Base-by-base conservation (phyloP, 2,329 filamentous ascomycete species). In the Cercospora zeae-maydis region DNA sequence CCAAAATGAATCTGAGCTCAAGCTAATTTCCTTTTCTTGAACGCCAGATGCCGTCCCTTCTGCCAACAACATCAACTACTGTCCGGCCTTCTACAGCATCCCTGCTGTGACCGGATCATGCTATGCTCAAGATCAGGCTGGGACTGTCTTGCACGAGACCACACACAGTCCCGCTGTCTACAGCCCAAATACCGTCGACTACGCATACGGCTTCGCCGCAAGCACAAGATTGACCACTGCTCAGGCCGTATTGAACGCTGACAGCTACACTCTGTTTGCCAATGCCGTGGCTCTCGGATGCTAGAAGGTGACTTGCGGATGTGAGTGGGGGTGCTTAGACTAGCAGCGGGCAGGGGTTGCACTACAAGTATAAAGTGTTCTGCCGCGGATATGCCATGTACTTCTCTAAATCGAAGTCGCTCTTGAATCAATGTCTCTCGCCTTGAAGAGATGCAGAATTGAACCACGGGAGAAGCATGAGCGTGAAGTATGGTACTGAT, bases 31-130 rank as follows among this genome's bases (percentile, higher is more conserved):
- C 24, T 13, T 16, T 1, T 1, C n/a, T 19, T 21, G 24, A 4
- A 33, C 14, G 24, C 8, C 47, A 52, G 47, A 52, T 33, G 47
- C 47, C 10, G 47, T 52, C 47, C 47, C 47, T 27, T 52, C 47
- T 52, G 47, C 47, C 21, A 52, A 24, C 47, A 52, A 52, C 27
- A 24, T 52, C 27, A 52, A 52, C 47, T 52, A 52, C 47, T 52
- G 47, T 7, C 47, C 47, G n/a, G 24, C 47, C 47, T 52, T 52
- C 4, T 52, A 52, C 3, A 52, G 10, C 27, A 14, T 52, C 11
- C 47, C 47, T 14, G 47, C 47, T 10, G 47, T 52, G 24, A 33
- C 47, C 8, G 47, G 47, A 31, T 27, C 19, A 19, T 52, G 47
- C 16, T 52, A 14, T 21, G 47, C 47, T 14, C 47, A 52, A 31